These are phyloP conservation scores for Saraca asoca DNA, from an alignment of 331 rosid species.

Conservation along the genomic window DNA sequence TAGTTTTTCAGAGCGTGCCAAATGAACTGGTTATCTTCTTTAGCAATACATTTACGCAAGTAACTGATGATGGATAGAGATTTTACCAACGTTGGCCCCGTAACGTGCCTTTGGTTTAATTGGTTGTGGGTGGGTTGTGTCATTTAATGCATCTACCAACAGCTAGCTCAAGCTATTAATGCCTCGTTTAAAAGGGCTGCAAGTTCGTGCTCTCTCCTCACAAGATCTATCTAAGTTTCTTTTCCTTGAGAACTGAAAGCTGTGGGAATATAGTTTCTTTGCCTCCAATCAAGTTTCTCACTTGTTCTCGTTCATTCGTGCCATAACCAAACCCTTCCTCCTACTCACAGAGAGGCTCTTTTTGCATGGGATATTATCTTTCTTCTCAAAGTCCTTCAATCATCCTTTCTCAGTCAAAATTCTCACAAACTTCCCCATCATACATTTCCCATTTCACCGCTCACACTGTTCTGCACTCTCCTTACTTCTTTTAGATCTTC, in stretches of 20 bases:
- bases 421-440: slow-evolving; percentile 14
- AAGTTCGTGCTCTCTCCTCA: background rate
- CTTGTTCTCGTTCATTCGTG: slow-evolving; percentile 25
- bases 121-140: slow-evolving; percentile 43
- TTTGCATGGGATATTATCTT: slow-evolving; percentile 56
- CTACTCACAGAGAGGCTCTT: slow-evolving; percentile 20
- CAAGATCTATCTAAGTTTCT: slow-evolving; percentile 15
- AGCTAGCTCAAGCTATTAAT: slow-evolving; percentile 56
- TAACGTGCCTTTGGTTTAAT: slow-evolving; percentile 1
- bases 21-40: slow-evolving; percentile 14
- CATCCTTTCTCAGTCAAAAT: background rate
- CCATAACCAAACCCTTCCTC: slow-evolving; percentile 11
- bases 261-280: slow-evolving; percentile 25
- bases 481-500: background rate
- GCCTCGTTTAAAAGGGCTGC: slow-evolving; percentile 23
- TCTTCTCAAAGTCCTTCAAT: background rate
- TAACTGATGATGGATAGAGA: too few relatives aligned
- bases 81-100: too few relatives aligned
- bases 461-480: slow-evolving; percentile 44
- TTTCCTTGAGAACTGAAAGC: slow-evolving; percentile 33
- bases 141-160: slow-evolving; percentile 61
- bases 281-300: slow-evolving; percentile 27
- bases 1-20: slow-evolving; percentile 22
- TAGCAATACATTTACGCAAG: background rate
- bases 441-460: slow-evolving; percentile 44